phyloP scores from a whole-genome alignment of 2,329 filamentous ascomycete species.

The Cladosporium halotolerans region DNA sequence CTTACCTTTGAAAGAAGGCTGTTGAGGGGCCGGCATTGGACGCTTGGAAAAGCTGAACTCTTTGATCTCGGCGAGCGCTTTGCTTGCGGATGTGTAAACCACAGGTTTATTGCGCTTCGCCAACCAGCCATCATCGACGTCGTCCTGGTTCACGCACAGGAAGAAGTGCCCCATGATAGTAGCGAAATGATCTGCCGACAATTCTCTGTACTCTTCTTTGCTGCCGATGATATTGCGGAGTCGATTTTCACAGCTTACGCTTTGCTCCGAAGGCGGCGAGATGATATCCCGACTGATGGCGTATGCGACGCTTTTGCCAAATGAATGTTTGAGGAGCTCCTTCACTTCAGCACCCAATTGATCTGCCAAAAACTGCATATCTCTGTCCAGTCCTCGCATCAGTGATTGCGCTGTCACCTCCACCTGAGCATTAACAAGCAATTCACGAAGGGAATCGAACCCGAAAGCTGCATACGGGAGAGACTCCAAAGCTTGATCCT shows the following conservation, averaged over 20 bases:
- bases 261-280: conserved; percentile 32
- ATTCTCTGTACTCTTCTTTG: conserved; percentile 52
- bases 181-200: conserved; percentile 65
- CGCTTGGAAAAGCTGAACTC: conserved; percentile 59
- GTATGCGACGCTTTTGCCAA: conserved; percentile 76
- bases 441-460: conserved; percentile 61
- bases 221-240: conserved; percentile 65
- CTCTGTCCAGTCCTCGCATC: conserved; percentile 68
- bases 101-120: conserved; percentile 25
- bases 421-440: conserved; percentile 64
- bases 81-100: conserved; percentile 54
- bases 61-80: conserved; percentile 62
- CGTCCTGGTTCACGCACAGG: conserved; percentile 64
- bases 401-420: conserved; percentile 75
- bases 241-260: conserved; percentile 51
- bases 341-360: conserved; percentile 49
- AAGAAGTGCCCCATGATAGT: conserved; percentile 73
- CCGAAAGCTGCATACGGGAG: conserved; percentile 85
- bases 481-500: conserved; percentile 52
- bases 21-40: conserved; percentile 68
- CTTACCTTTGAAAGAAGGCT: conserved; percentile 77
- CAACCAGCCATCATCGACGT: conserved; percentile 58
- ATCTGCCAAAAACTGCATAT: conserved; percentile 54
- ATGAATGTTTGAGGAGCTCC: conserved; percentile 60
- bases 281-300: conserved; percentile 69